These are phyloP conservation scores for Circinella minor DNA, from an alignment of 371 early-diverging fungal species.

Conservation along the genomic window DNA sequence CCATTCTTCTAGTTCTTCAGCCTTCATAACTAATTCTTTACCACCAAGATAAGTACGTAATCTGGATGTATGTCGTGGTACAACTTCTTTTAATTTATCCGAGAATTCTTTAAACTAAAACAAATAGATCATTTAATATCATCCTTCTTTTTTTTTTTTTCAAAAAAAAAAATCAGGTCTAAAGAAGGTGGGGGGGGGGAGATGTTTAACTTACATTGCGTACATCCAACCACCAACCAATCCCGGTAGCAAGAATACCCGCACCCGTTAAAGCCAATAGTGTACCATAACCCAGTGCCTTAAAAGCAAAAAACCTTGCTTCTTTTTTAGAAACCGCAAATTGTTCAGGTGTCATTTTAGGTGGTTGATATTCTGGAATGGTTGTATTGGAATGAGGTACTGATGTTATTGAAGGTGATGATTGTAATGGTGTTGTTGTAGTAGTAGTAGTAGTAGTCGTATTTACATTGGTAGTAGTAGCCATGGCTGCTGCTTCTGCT, in stretches of 20 bases:
- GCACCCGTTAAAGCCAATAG: slow-evolving; percentile 43
- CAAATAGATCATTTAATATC: too few species aligned
- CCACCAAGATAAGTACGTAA: slow-evolving; percentile 44
- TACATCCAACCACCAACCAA: slow-evolving; percentile 51
- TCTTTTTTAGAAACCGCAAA: slow-evolving; percentile 43
- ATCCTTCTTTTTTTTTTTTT: background rate
- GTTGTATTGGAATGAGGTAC: background rate
- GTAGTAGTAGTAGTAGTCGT: background rate
- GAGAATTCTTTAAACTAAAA: slow-evolving; percentile 49
- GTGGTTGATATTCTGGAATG: slow-evolving; percentile 28
- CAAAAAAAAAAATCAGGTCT: background rate
- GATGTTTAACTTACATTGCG: slow-evolving; percentile 36
- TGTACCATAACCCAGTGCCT: slow-evolving; percentile 50
- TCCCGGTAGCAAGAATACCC: slow-evolving; percentile 34
- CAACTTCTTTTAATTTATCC: slow-evolving; percentile 45
- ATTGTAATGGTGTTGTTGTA: slow-evolving; percentile 1
- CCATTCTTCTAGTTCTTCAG: slow-evolving; percentile 37
- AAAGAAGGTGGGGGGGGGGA: too few species aligned
- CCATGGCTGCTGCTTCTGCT: background rate
- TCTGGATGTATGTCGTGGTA: slow-evolving; percentile 38
- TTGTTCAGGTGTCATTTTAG: slow-evolving; percentile 50
- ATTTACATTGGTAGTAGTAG: background rate
- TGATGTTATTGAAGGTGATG: background rate
- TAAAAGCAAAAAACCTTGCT: slow-evolving; percentile 45
- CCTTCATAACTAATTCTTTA: slow-evolving; percentile 35